A percentile compares a stretch with the other conserved stretches of the same genome.
Conservation (phyloP, 2,329 filamentous ascomycete genomes). For the Xylaria sp. region DNA sequence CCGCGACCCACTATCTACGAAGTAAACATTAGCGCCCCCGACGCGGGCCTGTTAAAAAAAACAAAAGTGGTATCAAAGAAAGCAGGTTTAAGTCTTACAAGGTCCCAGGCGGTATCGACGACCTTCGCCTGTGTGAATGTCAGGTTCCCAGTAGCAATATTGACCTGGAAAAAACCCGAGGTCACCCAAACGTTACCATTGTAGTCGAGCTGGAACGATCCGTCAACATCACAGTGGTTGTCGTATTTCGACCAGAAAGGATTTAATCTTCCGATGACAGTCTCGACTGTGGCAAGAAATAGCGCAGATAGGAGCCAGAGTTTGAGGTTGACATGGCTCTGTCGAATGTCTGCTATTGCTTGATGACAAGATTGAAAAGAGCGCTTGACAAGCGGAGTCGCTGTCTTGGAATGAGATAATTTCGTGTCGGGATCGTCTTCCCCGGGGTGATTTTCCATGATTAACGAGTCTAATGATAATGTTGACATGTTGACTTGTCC, state of each 20-base stretch:
- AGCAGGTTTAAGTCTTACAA: constrained; percentile 2
- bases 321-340: constrained; percentile 9
- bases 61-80: background rate
- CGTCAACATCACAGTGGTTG: background rate
- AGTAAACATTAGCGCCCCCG: background rate
- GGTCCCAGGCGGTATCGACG: constrained; percentile 9
- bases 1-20: constrained; percentile 44
- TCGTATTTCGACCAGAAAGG: no score
- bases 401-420: constrained; percentile 1
- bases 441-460: constrained; percentile 1
- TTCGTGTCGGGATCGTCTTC: background rate
- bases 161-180: constrained; percentile 18
- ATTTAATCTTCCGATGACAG: background rate
- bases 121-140: constrained; percentile 20
- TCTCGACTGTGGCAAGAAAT: background rate
- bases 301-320: constrained; percentile 1
- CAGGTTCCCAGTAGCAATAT: constrained; percentile 7
- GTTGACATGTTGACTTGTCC: background rate
- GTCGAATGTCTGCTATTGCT: constrained; percentile 3
- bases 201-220: background rate
- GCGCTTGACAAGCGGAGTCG: constrained; percentile 2
- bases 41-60: background rate
- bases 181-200: no score
- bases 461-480: constrained; percentile 11
- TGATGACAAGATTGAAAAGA: constrained; percentile 8